These are phyloP conservation scores for Syzygium syzygioides DNA, from an alignment of 441 rosid genomes.

Conservation along the genomic window DNA sequence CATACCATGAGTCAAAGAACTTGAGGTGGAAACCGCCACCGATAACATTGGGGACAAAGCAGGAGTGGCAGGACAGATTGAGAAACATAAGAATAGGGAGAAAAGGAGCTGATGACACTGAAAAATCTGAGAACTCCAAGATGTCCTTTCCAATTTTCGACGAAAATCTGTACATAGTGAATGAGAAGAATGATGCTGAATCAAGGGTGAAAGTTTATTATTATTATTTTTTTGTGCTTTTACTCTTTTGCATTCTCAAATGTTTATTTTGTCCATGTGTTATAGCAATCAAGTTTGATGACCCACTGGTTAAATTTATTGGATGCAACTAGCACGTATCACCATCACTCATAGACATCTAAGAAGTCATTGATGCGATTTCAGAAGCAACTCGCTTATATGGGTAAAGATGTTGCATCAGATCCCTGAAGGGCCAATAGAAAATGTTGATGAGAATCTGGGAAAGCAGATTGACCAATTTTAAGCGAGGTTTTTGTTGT, in stretches of 20 bases:
- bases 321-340: background rate
- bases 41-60: conserved; percentile 40
- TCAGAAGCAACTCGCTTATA: background rate
- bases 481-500: background rate
- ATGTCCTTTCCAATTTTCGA: conserved; percentile 73
- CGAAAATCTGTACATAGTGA: conserved; percentile 56
- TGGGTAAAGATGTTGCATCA: background rate
- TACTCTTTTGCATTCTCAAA: background rate
- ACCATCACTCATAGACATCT: background rate
- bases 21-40: conserved; percentile 53
- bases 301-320: background rate
- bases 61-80: conserved; percentile 81
- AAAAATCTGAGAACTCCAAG: conserved; percentile 44
- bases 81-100: conserved; percentile 62
- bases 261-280: background rate
- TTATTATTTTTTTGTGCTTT: background rate
- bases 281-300: background rate
- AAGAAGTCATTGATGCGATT: background rate
- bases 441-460: background rate
- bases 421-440: background rate
- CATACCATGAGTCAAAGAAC: conserved; percentile 39
- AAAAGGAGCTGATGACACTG: conserved; percentile 60
- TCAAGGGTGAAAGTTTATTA: conserved; percentile 48
- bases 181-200: conserved; percentile 65
- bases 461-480: background rate